Evolutionary conservation across 2,329 filamentous ascomycete genomes (phyloP).

Genomic region (Nemania abortiva): DNA sequence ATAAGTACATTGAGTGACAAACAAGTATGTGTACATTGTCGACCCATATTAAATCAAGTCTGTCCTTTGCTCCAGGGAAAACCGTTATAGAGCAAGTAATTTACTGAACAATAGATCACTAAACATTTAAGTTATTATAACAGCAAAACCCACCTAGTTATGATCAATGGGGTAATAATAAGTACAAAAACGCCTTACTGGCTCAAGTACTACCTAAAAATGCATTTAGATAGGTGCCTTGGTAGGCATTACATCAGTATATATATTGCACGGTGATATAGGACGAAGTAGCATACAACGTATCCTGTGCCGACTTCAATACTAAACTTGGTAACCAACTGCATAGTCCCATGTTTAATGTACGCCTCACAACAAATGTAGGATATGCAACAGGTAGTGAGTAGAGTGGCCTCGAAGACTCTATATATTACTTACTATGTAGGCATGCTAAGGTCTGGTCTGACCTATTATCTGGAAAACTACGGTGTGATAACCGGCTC

Average conservation of each 20-base stretch:
- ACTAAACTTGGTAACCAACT: constrained; percentile 1
- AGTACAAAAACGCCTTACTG: constrained; percentile 1
- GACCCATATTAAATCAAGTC: constrained; percentile 2
- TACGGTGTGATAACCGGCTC: constrained; percentile 28
- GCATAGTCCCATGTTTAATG: constrained; percentile 3
- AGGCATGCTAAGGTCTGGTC: neutral
- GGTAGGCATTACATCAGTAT: constrained; percentile 1
- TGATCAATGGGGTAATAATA: constrained; percentile 3
- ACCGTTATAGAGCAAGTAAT: constrained; percentile 23
- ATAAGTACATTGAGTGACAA: constrained; percentile 8
- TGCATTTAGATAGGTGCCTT: neutral
- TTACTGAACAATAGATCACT: constrained; percentile 31
- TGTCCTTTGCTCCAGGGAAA: neutral
- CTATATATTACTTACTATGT: constrained; percentile 1
- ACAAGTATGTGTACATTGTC: constrained; percentile 18
- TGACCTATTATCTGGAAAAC: constrained; percentile 13
- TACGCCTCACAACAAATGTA: constrained; percentile 1
- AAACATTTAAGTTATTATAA: neutral
- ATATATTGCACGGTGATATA: neutral
- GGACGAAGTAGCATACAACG: neutral
- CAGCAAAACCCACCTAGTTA: neutral
- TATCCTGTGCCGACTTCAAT: neutral
- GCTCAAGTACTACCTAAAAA: neutral
- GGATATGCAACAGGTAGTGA: neutral
- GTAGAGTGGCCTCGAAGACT: neutral